phyloP scores from a whole-genome alignment of 129 eudicot genomes.

The Deinandra increscens region DNA sequence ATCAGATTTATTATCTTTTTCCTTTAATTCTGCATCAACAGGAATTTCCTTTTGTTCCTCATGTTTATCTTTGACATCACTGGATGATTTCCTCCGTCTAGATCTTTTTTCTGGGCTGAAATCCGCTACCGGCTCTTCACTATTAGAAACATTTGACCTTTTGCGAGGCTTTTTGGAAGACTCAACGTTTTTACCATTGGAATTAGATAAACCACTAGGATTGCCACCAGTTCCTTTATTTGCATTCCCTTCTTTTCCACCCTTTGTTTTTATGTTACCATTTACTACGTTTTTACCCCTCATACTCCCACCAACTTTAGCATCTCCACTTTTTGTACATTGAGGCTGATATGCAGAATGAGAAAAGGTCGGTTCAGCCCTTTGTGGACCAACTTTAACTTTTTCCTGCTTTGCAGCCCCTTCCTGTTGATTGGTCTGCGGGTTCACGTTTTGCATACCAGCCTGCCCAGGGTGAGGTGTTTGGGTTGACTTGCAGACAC shows the following conservation, averaged over 20 bases:
- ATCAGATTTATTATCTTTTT: constrained; percentile 20
- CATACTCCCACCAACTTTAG: constrained; percentile 22
- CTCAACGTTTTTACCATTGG: constrained; percentile 13
- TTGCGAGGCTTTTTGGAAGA: constrained; percentile 36
- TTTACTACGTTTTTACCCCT: constrained; percentile 29
- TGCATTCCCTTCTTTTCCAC: constrained; percentile 14
- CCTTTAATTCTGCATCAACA: neutral
- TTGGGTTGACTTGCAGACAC: constrained; percentile 26
- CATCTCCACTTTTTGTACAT: constrained; percentile 23
- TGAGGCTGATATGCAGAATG: constrained; percentile 18
- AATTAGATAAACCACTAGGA: constrained; percentile 12
- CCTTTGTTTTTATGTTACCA: neutral
- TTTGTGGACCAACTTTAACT: constrained; percentile 25
- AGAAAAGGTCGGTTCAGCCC: constrained; percentile 24
- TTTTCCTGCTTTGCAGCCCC: constrained; percentile 21
- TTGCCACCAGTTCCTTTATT: constrained; percentile 18
- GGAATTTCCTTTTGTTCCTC: constrained; percentile 31
- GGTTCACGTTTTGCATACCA: constrained; percentile 21
- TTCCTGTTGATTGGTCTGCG: constrained; percentile 31
- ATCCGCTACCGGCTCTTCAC: constrained; percentile 43
- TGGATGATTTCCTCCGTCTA: constrained; percentile 18
- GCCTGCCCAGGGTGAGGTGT: constrained; percentile 16
- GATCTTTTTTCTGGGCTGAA: constrained; percentile 41
- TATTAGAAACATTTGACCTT: constrained; percentile 45
- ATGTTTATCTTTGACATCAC: constrained; percentile 28